Evolutionary conservation across 768 basidiomycete genomes (phyloP).

Genomic region (Erythrobasidium yunnanense): DNA sequence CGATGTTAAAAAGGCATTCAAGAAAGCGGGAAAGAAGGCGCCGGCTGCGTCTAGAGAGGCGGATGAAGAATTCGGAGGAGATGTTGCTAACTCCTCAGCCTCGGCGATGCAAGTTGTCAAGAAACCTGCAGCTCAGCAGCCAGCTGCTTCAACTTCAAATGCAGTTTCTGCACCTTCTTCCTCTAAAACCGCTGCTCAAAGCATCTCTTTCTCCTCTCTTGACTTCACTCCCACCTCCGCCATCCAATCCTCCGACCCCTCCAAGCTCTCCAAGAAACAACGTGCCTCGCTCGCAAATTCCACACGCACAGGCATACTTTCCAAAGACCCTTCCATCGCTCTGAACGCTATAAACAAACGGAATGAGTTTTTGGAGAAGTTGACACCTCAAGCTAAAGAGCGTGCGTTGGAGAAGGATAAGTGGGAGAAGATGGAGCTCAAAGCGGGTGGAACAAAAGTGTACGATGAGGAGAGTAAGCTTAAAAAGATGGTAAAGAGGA

Average conservation of each 20-base stretch:
- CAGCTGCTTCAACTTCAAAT: not conserved
- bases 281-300: constrained; percentile 41
- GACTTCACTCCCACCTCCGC: constrained; percentile 46
- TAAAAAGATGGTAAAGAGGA: constrained; percentile 86
- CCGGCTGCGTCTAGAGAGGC: not conserved
- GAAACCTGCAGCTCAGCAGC: not conserved
- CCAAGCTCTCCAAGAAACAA: constrained; percentile 43
- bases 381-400: constrained; percentile 76
- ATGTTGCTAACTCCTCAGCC: not conserved
- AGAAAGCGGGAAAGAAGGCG: constrained; percentile 18
- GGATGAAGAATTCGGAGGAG: not conserved
- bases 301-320: constrained; percentile 50
- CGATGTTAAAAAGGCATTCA: constrained; percentile 47
- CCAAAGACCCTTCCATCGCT: constrained; percentile 59
- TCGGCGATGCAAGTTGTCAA: not conserved
- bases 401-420: constrained; percentile 67
- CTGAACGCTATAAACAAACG: constrained; percentile 65
- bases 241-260: constrained; percentile 28
- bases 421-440: constrained; percentile 80
- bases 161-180: constrained; percentile 7
- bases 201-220: constrained; percentile 57
- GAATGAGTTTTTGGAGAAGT: constrained; percentile 60
- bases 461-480: constrained; percentile 69
- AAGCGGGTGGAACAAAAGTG: constrained; percentile 82
- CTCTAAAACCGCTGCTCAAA: constrained; percentile 37